Evolutionary conservation across 2,329 filamentous ascomycete genomes (phyloP), one percentile per base, ranked within the genome.

Genomic region (Botrytis fabae): DNA sequence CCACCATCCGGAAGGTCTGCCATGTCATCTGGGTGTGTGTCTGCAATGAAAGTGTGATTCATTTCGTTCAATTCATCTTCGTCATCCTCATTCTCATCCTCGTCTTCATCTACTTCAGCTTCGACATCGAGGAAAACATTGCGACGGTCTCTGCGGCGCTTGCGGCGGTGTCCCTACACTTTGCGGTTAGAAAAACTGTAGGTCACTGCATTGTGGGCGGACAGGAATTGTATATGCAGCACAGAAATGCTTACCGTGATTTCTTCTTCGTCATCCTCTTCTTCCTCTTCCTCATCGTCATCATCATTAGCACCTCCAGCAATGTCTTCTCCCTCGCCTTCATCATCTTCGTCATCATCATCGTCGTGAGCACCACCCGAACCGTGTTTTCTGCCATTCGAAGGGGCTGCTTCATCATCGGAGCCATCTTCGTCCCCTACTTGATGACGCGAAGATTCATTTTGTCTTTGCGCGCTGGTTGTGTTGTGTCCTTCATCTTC

Each of bases 51-150:
- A 77, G 93, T 92, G 73, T 94, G 94, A 73, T 87, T 82, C 70
- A 91, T 90, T 77, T 92, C 94, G 78, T 94, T 91, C 74, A 93
- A 90, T 71, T 97, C 94, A 78, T 97, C 94, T 78, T 98, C 95
- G 69, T 97, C 94, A 76, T 97, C 94, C 75, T 93, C 93, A 77
- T 89, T 91, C 77, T 94, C 93, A 78, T 97, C 94, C 78, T 97
- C 94, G 76, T 97, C 91, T 74, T 93, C 96, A 80, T 98, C 96
- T 78, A 99, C 96, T 84, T 98, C 96, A 82, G 96, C 96, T 86
- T 99, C 96, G 80, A 95, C 93, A 90, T 99, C 96, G 84, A 99
- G 91, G 89, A 98, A 98, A 80, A 92, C 91, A 78, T 93, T 93
- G 76, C 93, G 90, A 76, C 88, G 88, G 76, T 92, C 90, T 82